These are phyloP conservation scores for Stemphylium beticola DNA, from an alignment of 2,329 filamentous ascomycete genomes.

Conservation along the genomic window DNA sequence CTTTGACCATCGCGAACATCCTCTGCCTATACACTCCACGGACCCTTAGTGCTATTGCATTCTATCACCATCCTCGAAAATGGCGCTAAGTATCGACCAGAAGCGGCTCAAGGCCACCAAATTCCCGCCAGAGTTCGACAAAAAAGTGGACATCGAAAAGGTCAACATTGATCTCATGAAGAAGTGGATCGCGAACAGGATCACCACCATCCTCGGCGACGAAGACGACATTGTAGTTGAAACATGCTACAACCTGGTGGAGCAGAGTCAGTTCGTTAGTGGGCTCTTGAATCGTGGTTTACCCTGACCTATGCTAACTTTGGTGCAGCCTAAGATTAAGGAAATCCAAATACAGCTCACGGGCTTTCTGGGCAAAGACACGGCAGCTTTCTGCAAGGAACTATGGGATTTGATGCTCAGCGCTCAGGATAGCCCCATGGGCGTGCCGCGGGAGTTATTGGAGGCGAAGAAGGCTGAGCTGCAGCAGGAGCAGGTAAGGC, in stretches of 20 bases:
- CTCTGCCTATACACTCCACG: slow-evolving; percentile 6
- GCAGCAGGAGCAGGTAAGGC: slow-evolving; percentile 85
- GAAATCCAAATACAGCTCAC: slow-evolving; percentile 91
- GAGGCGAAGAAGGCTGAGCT: slow-evolving; percentile 97
- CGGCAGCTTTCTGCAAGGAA: slow-evolving; percentile 86
- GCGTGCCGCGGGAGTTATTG: slow-evolving; percentile 90
- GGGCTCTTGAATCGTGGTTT: neutral
- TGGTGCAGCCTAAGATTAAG: slow-evolving; percentile 86
- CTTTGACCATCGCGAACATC: slow-evolving; percentile 13
- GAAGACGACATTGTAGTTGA: slow-evolving; percentile 97
- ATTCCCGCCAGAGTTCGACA: slow-evolving; percentile 90
- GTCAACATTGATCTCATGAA: slow-evolving; percentile 98
- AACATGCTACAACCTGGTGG: slow-evolving; percentile 72
- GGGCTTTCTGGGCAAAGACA: slow-evolving; percentile 94
- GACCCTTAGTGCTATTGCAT: neutral
- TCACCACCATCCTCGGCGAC: slow-evolving; percentile 84
- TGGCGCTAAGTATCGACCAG: slow-evolving; percentile 85
- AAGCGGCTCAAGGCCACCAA: slow-evolving; percentile 91
- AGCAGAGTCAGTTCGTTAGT: slow-evolving; percentile 78
- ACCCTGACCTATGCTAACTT: slow-evolving; percentile 17
- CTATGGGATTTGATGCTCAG: slow-evolving; percentile 91
- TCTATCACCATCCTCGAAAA: slow-evolving; percentile 44
- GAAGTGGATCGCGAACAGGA: slow-evolving; percentile 93
- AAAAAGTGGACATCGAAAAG: slow-evolving; percentile 96
- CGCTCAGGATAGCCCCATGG: slow-evolving; percentile 84